Evolutionary conservation across 306 rosid genomes (phyloP).

Genomic region (Quercus engelmannii): DNA sequence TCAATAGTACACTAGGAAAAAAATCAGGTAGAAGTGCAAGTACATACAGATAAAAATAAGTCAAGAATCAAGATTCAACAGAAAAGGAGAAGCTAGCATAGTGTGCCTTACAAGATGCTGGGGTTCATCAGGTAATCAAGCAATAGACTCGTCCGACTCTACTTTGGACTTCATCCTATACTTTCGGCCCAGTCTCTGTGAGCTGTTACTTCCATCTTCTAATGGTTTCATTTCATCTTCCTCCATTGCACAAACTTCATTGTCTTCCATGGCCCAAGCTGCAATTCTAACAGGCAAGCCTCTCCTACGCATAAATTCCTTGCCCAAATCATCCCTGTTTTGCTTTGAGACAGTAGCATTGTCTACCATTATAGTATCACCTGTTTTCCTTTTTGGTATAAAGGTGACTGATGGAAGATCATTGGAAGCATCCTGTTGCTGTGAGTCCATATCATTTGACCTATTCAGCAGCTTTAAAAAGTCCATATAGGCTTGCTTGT

Average conservation of each 20-base stretch:
- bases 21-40: neutral
- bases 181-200: slow-evolving; percentile 51
- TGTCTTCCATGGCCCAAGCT: slow-evolving; percentile 38
- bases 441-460: slow-evolving; percentile 35
- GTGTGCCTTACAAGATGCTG: neutral
- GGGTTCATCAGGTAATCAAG: neutral
- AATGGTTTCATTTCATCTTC: slow-evolving; percentile 62
- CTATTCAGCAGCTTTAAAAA: slow-evolving; percentile 47
- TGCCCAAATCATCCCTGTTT: slow-evolving; percentile 37
- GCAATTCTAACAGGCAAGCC: slow-evolving; percentile 45
- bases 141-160: slow-evolving; percentile 37
- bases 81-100: neutral
- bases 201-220: slow-evolving; percentile 33
- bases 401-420: slow-evolving; percentile 66
- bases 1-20: neutral
- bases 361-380: slow-evolving; percentile 56
- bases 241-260: slow-evolving; percentile 79
- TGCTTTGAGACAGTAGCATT: slow-evolving; percentile 31
- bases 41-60: neutral
- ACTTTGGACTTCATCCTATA: slow-evolving; percentile 57
- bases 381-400: slow-evolving; percentile 72
- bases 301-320: slow-evolving; percentile 34
- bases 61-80: neutral
- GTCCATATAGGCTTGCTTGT: slow-evolving; percentile 76
- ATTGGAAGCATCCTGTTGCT: slow-evolving; percentile 30